A percentile compares a stretch with the other conserved stretches of the same genome.
phyloP scores from a whole-genome alignment of 2,329 filamentous ascomycete species.

The Tolypocladium album region DNA sequence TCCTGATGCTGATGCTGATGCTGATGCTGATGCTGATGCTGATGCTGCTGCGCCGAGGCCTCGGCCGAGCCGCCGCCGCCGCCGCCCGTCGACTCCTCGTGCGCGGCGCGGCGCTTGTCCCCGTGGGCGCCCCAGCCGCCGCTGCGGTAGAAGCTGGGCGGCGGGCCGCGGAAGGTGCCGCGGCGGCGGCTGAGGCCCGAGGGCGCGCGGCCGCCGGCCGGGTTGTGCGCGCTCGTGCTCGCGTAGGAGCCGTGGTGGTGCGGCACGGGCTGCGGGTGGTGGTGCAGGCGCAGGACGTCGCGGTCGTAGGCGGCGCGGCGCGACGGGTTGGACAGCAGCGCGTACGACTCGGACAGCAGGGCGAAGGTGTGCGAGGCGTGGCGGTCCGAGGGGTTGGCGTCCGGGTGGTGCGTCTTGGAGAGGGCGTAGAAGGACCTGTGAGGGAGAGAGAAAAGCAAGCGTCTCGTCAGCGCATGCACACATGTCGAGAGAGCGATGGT shows the following conservation, averaged over 20 bases:
- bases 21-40: too few relatives aligned
- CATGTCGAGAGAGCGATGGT: not conserved
- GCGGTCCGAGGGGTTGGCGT: slow-evolving; percentile 73
- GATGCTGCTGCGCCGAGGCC: not conserved
- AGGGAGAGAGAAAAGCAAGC: too few relatives aligned
- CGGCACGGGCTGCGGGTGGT: slow-evolving; percentile 14
- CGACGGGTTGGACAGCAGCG: slow-evolving; percentile 57
- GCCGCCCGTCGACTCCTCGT: slow-evolving; percentile 28
- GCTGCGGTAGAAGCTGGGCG: slow-evolving; percentile 76
- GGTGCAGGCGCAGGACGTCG: slow-evolving; percentile 39
- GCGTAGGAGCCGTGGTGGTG: slow-evolving; percentile 40
- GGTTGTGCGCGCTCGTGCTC: slow-evolving; percentile 32
- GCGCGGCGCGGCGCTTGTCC: slow-evolving; percentile 45
- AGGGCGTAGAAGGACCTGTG: slow-evolving; percentile 72
- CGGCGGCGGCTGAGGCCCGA: slow-evolving; percentile 71
- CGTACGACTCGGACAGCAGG: slow-evolving; percentile 75
- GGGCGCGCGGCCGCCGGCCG: slow-evolving; percentile 65
- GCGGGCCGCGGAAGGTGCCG: slow-evolving; percentile 70
- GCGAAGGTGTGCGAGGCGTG: slow-evolving; percentile 66
- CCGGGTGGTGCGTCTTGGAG: slow-evolving; percentile 86
- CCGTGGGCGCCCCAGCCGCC: slow-evolving; percentile 65
- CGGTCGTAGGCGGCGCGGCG: slow-evolving; percentile 78
- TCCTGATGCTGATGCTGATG: not conserved
- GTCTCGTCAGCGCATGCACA: not conserved
- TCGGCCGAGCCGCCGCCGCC: not conserved